Conservation (phyloP, 768 basidiomycete species). For the Podaxis sp. region DNA sequence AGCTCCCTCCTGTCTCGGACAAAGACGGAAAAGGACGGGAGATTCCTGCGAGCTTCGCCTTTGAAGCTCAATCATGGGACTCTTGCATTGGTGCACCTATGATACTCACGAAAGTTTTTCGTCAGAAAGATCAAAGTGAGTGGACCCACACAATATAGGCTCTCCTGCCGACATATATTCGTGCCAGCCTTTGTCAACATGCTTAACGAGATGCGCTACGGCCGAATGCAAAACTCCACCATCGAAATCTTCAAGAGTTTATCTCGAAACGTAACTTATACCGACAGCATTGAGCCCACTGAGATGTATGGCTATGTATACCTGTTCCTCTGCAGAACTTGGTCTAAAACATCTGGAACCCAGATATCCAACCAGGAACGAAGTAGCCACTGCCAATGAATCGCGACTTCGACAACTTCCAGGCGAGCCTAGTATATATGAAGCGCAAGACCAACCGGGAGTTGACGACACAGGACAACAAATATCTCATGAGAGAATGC, state of each 20-base stretch:
- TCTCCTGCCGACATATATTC: not conserved
- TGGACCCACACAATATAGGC: no score
- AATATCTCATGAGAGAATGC: conserved; percentile 33
- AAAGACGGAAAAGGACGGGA: conserved; percentile 42
- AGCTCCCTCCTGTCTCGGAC: conserved; percentile 76
- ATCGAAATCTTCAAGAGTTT: conserved; percentile 49
- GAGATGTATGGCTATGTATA: conserved; percentile 51
- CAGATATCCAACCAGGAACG: conserved; percentile 65
- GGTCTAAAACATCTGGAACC: not conserved
- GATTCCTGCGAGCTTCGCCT: conserved; percentile 60
- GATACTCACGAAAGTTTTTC: conserved; percentile 70
- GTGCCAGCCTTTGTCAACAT: conserved; percentile 68
- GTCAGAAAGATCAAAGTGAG: conserved; percentile 78
- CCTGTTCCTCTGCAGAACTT: not conserved
- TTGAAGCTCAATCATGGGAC: conserved; percentile 76
- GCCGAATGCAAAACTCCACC: conserved; percentile 43
- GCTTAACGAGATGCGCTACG: conserved; percentile 85
- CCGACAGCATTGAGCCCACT: conserved; percentile 76
- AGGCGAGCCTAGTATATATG: conserved; percentile 34
- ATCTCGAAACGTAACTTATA: conserved; percentile 52
- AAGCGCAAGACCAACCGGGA: conserved; percentile 42
- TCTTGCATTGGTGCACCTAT: conserved; percentile 54
- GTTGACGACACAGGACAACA: conserved; percentile 35
- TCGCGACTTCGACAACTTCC: conserved; percentile 42
- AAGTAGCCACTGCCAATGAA: conserved; percentile 70